phyloP scores from a whole-genome alignment of 2,329 filamentous ascomycete species.

The Trichoderma sp. region DNA sequence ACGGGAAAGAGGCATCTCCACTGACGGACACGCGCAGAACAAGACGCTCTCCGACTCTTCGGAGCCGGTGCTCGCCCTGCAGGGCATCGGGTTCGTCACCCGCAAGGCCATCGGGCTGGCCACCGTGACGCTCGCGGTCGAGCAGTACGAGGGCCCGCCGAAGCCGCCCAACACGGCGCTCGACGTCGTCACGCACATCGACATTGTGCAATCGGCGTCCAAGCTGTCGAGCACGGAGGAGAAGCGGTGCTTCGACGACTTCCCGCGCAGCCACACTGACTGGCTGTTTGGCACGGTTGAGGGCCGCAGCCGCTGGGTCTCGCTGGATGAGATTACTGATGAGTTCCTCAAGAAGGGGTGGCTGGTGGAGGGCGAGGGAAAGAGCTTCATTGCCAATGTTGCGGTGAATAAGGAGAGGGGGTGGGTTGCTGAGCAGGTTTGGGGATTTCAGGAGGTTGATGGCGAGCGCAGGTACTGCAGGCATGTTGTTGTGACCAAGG shows the following conservation, averaged over 20 bases:
- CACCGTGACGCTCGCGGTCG: conserved; percentile 63
- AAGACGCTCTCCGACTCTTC: conserved; percentile 66
- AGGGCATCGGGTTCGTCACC: conserved; percentile 67
- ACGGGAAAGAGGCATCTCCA: neutral
- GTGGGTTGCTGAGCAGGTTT: conserved; percentile 57
- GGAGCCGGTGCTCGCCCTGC: conserved; percentile 67
- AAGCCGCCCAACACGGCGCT: conserved; percentile 39
- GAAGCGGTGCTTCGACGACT: conserved; percentile 51
- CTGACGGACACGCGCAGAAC: conserved; percentile 54
- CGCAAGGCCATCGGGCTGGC: conserved; percentile 70
- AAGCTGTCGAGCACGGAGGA: conserved; percentile 64
- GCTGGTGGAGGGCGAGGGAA: conserved; percentile 56
- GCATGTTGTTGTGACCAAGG: conserved; percentile 53
- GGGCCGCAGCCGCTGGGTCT: conserved; percentile 55
- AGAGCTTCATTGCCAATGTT: conserved; percentile 62
- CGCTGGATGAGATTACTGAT: conserved; percentile 48
- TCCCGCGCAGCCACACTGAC: conserved; percentile 64
- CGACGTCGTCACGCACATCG: conserved; percentile 55
- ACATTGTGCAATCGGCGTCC: conserved; percentile 71
- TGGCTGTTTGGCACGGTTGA: conserved; percentile 73
- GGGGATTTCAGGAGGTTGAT: conserved; percentile 56
- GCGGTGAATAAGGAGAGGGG: conserved; percentile 52
- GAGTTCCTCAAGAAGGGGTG: conserved; percentile 58
- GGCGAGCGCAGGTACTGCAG: conserved; percentile 52
- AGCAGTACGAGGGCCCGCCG: conserved; percentile 49